These are phyloP conservation scores for Candida glucosophila DNA, from an alignment of 1,139 yeast genomes.

Conservation along the genomic window DNA sequence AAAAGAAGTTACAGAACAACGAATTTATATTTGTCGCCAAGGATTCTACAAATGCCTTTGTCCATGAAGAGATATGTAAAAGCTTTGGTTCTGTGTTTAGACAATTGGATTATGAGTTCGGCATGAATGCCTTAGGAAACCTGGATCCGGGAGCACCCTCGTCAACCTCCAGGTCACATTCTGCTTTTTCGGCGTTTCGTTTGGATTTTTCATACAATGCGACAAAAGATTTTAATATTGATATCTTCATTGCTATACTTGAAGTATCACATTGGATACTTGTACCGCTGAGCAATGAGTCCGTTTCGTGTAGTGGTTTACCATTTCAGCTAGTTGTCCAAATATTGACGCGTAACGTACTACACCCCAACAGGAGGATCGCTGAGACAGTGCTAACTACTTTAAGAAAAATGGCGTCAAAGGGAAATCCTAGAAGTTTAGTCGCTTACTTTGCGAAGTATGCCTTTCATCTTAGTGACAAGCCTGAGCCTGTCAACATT, in stretches of 20 bases:
- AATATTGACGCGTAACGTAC: constrained; percentile 64
- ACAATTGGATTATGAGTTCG: constrained; percentile 55
- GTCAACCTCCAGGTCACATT: constrained; percentile 7
- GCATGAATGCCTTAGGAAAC: too few species aligned
- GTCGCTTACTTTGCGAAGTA: constrained; percentile 70
- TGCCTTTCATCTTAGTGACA: constrained; percentile 75
- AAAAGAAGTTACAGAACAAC: background rate
- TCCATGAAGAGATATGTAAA: constrained; percentile 72
- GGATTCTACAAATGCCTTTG: constrained; percentile 38
- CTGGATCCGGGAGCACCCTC: constrained; percentile 1
- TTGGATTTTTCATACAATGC: constrained; percentile 30
- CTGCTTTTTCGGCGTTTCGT: constrained; percentile 39
- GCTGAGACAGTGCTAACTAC: constrained; percentile 58
- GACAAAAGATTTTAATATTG: constrained; percentile 36
- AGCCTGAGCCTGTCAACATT: too few species aligned
- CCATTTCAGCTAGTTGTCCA: constrained; percentile 61
- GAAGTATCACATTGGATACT: constrained; percentile 67
- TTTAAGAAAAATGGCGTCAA: constrained; percentile 56
- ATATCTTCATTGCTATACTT: constrained; percentile 61
- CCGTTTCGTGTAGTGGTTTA: constrained; percentile 26
- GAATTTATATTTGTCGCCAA: constrained; percentile 29
- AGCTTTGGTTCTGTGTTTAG: constrained; percentile 50
- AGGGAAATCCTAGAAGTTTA: constrained; percentile 62
- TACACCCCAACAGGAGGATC: constrained; percentile 55
- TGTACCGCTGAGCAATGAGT: constrained; percentile 25